Base-by-base conservation (phyloP, 371 early-diverging fungal genomes). In the Rhizomucor pusillus region DNA sequence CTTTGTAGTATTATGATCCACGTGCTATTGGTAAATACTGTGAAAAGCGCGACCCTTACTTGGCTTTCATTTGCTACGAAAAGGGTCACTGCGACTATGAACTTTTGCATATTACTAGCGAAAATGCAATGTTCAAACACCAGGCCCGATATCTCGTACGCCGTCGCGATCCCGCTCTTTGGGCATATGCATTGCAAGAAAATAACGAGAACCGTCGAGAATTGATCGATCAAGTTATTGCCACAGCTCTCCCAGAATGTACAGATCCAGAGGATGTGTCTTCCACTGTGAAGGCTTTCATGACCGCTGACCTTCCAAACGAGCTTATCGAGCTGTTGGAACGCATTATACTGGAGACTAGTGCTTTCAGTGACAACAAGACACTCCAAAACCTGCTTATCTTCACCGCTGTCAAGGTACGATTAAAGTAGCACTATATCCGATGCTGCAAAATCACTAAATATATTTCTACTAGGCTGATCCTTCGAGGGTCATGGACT, bases 51-150 rank as follows among this genome's bases (percentile, higher is more conserved):
- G 98, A 98, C 65, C 99, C 99, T 20, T 89, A 91, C 59, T 82
- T 98, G 47, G 99, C 99, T 7, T 97, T 82, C 53, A 88, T 97
- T 50, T 93, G 95, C 47, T 98, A 98, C 73, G 87, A 93, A 65
- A 88, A 92, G 60, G 97, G 98, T 22, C 90, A 90, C 68, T 95
- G 97, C 63, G 98, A 98, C 62, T 76, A 82, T 51, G 97, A 97
- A 66, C 75, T 98, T 48, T 81, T 98, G 57, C 83, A 89, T 35
- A 85, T 98, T 58, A 97, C 99, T 16, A 94, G 91, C 76, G 94
- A 95, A 57, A 96, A 96, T 76, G 82, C 90, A 45, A 98, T 98
- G 99, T 98, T 95, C 79, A 98, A 98, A 82, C 97, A 97, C 62
- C 97, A 96, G 80, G 91, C 98, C 1, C 90, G 95, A 46, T 97